Evolutionary conservation across 495 filamentous ascomycete genomes (phyloP), one percentile per base, ranked within the genome.

Genomic region (Astrothelium subdiscretum): DNA sequence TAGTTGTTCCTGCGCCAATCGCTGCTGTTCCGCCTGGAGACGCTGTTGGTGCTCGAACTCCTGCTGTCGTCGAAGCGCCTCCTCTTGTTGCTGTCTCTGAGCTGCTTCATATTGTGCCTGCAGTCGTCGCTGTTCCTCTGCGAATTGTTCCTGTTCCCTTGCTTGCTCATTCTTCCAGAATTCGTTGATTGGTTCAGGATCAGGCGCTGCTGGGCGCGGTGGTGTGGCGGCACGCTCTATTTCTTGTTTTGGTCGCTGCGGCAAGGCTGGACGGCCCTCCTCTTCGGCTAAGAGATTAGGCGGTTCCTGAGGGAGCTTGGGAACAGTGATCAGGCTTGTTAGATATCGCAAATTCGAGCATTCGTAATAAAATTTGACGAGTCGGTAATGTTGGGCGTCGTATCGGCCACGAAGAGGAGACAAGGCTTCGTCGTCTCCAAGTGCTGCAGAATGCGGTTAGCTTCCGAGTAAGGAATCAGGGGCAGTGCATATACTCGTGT

Each of bases 351-450:
- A 77, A 73, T 96, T 97, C 4, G 92, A 97, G 76, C 94, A 98
- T 76, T 98, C 94, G 73, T 96, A 97, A 76, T 97, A 98, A 76
- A 96, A 98, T 66, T 94, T 92, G 67, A 96, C 87, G 20, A 98
- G 82, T 27, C 94, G 88, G 75, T 97, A 88, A 73, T 97, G 94
- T 68, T 97, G 95, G 27, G 91, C 89, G 73, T 97, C 87, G 68
- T 97, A 98, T 67, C 92, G 82, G 61, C 82, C 80, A 57, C 92
- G 84, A 1, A 98, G 81, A 1, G 92, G 94, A 64, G 91, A 88
- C 22, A 98, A 79, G n/a, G 92, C 95, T 66, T 96, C 94, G 67
- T 94, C 87, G 68, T 97, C 94, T 51, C 95, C 92, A 26, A 94
- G 95, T 35, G 89, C 89, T 91, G 62, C 15, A 31, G 24, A 29